Evolutionary conservation across 352 stramenopile species (phyloP).

Genomic region (Globisporangium paroecandrum): DNA sequence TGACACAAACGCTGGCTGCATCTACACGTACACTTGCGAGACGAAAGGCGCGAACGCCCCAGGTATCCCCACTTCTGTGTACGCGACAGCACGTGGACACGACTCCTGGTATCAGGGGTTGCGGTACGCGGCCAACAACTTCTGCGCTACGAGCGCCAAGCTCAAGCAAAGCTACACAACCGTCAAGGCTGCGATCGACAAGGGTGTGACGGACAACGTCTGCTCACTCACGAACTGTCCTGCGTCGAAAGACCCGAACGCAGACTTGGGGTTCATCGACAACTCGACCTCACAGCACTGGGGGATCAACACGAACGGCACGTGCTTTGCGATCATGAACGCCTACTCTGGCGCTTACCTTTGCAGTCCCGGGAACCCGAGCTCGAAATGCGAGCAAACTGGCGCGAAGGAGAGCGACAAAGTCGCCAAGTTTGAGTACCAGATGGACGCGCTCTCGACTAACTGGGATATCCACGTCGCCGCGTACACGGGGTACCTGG

Average conservation of each 20-base stretch:
- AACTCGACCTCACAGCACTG: constrained; percentile 33
- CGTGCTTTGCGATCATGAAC: constrained; percentile 58
- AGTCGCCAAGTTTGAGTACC: constrained; percentile 62
- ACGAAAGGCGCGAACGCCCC: constrained; percentile 51
- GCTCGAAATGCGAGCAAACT: constrained; percentile 43
- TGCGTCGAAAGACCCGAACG: constrained; percentile 45
- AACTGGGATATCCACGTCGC: constrained; percentile 66
- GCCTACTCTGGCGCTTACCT: constrained; percentile 60
- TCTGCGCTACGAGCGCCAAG: constrained; percentile 31
- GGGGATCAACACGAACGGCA: constrained; percentile 69
- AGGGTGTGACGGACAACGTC: constrained; percentile 41
- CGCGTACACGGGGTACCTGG: constrained; percentile 55
- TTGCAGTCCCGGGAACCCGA: constrained; percentile 58
- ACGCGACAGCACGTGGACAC: constrained; percentile 17
- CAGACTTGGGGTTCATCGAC: constrained; percentile 52
- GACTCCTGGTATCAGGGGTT: constrained; percentile 53
- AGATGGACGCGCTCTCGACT: constrained; percentile 69
- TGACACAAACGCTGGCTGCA: constrained; percentile 26
- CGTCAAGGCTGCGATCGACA: constrained; percentile 34
- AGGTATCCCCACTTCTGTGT: constrained; percentile 42
- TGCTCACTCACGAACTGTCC: constrained; percentile 43
- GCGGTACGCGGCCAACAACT: constrained; percentile 55
- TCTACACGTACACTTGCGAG: constrained; percentile 36
- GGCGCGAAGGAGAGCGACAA: constrained; percentile 38
- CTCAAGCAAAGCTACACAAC: constrained; percentile 40